These are phyloP conservation scores for Brasilioporus rufonigricans DNA, from an alignment of 768 basidiomycete genomes.

Conservation along the genomic window DNA sequence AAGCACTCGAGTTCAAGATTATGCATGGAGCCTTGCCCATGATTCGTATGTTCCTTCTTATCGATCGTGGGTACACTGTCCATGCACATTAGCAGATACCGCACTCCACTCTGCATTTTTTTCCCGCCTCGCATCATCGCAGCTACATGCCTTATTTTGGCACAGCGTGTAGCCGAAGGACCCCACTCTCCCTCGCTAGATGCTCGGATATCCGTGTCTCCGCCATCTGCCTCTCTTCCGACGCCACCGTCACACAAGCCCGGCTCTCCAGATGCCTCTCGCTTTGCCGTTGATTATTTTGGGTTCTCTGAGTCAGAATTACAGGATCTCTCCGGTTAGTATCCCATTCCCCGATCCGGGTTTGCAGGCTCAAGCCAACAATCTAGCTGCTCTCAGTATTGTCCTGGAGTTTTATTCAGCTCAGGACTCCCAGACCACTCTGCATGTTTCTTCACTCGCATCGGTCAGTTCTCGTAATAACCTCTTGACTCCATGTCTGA, in stretches of 20 bases:
- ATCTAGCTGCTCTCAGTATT: conserved; percentile 59
- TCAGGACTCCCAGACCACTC: conserved; percentile 51
- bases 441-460: conserved; percentile 50
- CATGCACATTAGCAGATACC: conserved; percentile 48
- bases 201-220: conserved; percentile 66
- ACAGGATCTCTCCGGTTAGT: conserved; percentile 56
- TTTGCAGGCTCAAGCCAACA: conserved; percentile 2
- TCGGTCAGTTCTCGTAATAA: conserved; percentile 41
- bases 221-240: conserved; percentile 73
- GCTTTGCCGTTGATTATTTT: conserved; percentile 67
- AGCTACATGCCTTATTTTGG: conserved; percentile 73
- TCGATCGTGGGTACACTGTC: conserved; percentile 1
- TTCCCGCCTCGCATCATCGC: conserved; percentile 71
- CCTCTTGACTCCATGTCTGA: conserved; percentile 5
- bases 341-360: neutral
- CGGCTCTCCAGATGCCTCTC: conserved; percentile 64
- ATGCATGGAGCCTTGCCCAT: conserved; percentile 83
- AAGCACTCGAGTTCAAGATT: conserved; percentile 57
- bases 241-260: conserved; percentile 80
- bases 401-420: conserved; percentile 71
- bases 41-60: conserved; percentile 62
- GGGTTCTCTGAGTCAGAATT: conserved; percentile 60
- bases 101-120: conserved; percentile 75
- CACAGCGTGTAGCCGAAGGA: conserved; percentile 69
- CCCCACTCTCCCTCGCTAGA: conserved; percentile 73